Evolutionary conservation across 202 grass and related monocot species (phyloP), one percentile per base, ranked within the genome.

Genomic region (Brachypodium distachyon): DNA sequence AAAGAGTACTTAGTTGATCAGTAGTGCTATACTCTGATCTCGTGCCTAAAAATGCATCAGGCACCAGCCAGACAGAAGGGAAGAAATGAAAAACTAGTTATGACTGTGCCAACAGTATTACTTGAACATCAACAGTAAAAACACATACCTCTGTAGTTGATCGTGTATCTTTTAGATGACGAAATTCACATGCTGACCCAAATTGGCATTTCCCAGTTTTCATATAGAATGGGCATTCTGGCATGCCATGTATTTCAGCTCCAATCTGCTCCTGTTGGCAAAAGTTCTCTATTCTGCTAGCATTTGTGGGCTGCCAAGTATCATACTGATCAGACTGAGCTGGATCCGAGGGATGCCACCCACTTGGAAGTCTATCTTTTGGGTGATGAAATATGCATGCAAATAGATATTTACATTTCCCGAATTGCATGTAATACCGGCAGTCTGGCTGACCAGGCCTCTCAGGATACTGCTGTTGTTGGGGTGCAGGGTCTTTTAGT

Each of bases 321-420:
- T 14, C 25, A 56, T 56, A 13, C 12, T 54, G 34, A 73, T 56
- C 50, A 73, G 50, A 56, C 29, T 72, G 31, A 53, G 47, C 29
- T 72, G 46, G 68, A 53, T 21, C 68, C 23, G 13, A 55, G 18
- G 46, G 66, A 63, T 72, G 75, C 55, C 74, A 71, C 26, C 46
- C 44, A 78, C 48, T 85, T 73, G 42, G 55, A 64, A 77, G 56
- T 73, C 67, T 67, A 42, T 83, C 47, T 81, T 67, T 89, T 67
- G 90, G 86, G 73, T 92, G 86, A 80, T 92, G 77, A 80, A 92
- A 92, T 62, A 77, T 86, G 50, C 90, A 92, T 41, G 86, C 47
- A 41, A 79, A 81, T 42, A 58, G 54, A 40, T 73, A 92, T 81
- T 89, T 92, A 68, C 90, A 92, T 76, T 86, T 72, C 53, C 86